phyloP scores from a whole-genome alignment of 2,329 filamentous ascomycete genomes.

The Mycosphaerella sp. region DNA sequence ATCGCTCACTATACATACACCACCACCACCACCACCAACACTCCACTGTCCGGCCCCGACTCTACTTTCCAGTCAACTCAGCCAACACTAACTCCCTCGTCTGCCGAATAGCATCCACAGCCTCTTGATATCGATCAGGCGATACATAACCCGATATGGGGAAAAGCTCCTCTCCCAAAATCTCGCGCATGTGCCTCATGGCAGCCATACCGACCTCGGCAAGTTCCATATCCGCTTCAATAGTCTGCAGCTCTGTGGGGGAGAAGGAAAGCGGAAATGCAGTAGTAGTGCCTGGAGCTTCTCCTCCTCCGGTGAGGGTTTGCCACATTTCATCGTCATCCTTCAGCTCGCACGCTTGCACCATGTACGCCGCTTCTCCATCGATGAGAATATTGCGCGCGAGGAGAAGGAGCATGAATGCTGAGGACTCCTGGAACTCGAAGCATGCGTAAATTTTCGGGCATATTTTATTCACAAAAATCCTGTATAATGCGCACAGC shows the following conservation, averaged over 20 bases:
- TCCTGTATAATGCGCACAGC: not conserved
- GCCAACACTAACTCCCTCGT: constrained; percentile 14
- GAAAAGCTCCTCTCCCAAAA: constrained; percentile 7
- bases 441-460: constrained; percentile 4
- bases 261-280: too few species aligned
- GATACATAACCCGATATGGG: constrained; percentile 3
- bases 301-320: constrained; percentile 8
- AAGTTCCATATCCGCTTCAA: constrained; percentile 16
- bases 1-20: too few species aligned
- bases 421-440: not conserved
- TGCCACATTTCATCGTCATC: not conserved
- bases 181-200: not conserved
- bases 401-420: not conserved
- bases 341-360: not conserved
- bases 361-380: constrained; percentile 1
- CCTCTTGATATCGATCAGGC: constrained; percentile 5
- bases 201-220: not conserved
- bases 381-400: constrained; percentile 16
- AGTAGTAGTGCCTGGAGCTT: not conserved
- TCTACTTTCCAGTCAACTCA: not conserved
- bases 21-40: too few species aligned
- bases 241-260: constrained; percentile 11
- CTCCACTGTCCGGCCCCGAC: too few species aligned
- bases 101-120: constrained; percentile 3
- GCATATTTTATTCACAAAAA: not conserved